Base-by-base conservation (phyloP, 2,329 filamentous ascomycete species). In the Phaeosphaeriaceae sp. region DNA sequence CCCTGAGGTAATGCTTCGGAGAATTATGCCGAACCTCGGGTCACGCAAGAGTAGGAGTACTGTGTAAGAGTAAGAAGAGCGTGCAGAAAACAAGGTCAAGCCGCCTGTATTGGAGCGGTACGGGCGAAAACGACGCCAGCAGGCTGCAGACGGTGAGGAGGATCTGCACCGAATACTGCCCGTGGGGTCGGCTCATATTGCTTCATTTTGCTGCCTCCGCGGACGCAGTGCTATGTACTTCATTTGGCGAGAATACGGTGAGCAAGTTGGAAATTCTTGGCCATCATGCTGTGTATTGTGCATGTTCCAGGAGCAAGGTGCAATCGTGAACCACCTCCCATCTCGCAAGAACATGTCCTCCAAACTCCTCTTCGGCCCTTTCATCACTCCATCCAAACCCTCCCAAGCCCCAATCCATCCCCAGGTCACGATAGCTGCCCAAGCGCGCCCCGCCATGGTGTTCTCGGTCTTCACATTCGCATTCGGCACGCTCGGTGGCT, bases 81-180 rank as follows among this genome's bases (percentile, higher is more conserved):
- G 43, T 23, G 43, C 43, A 46, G 43, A 46, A 46, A 46, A 46
- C 43, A 46, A n/a, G 43, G 43, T 23, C 19, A 21, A 46, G 19
- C 11, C 43, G 9, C 19, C 43, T 23, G 19, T 23, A 23, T 15
- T 17, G 17, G 35, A 8, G 15, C n/a, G 11, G 5, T n/a, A 40
- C 15, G 4, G 17, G 13, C 35, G 35, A 40, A 17, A 40, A 17
- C 15, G 35, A 40, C 9, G n/a, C 35, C 35, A n/a, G 2, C 35
- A 40, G 30, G 10, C 17, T 17, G 35, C 15, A n/a, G 17, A 40
- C 15, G 15, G 35, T n/a, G 35, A 2, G 8, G 8, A 40, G 19
- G 43, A 46, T 23, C 19, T 23, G 43, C 22, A 40, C 3, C 35
- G n/a, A 40, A 40, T 35, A 13, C 42, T 44, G n/a, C 21, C 42